Conservation (phyloP, 176 grass and related monocot species). For the Saccharum spontaneum region DNA sequence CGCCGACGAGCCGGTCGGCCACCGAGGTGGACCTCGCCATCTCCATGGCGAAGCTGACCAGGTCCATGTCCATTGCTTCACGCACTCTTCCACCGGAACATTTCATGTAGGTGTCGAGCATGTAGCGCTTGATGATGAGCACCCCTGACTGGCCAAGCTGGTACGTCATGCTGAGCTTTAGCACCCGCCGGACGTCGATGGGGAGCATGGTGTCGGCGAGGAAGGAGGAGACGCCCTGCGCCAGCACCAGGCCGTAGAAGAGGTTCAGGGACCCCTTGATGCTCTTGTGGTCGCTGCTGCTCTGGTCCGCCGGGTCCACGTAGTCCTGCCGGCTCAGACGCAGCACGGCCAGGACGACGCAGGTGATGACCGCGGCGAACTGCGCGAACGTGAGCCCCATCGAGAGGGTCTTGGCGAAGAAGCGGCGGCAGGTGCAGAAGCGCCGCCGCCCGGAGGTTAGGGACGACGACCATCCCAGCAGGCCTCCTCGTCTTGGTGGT, state of each 20-base stretch:
- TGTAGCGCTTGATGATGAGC: not conserved
- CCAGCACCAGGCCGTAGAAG: not conserved
- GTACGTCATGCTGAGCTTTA: not conserved
- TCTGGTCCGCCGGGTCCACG: not conserved
- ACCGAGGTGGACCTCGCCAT: not conserved
- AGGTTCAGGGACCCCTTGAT: constrained; percentile 10
- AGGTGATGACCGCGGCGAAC: not conserved
- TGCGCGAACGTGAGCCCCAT: not conserved
- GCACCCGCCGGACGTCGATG: not conserved
- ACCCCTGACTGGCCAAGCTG: not conserved
- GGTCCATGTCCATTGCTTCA: not conserved
- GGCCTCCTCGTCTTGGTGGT: not conserved
- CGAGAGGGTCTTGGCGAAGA: not conserved
- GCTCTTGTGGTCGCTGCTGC: not conserved
- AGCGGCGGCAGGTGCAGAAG: not conserved
- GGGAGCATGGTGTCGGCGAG: not conserved
- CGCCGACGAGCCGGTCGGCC: not conserved
- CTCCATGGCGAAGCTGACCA: not conserved
- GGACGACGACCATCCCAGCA: not conserved
- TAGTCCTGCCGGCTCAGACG: not conserved
- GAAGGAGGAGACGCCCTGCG: not conserved
- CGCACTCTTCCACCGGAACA: not conserved
- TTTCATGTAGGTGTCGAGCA: not conserved
- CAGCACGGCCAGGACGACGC: not conserved
- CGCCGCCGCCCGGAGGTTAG: not conserved